Base-by-base conservation (phyloP, 2,329 filamentous ascomycete species). In the Myrmaecium sp. region DNA sequence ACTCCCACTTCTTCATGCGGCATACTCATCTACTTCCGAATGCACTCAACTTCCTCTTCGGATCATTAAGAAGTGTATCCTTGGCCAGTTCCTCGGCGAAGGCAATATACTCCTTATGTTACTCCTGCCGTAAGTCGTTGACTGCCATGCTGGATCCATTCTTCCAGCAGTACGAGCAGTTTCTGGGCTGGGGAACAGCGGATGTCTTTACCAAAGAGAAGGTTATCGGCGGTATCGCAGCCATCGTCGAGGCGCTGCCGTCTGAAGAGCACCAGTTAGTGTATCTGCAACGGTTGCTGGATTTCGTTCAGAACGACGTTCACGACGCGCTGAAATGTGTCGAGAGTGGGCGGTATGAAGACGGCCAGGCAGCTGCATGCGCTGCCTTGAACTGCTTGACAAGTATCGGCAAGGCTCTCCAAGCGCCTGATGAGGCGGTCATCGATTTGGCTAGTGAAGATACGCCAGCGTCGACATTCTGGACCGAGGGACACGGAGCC, bases 1-100 rank as follows among this genome's bases (percentile, higher is more conserved):
- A 81, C 42, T 70, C 76, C 4, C 68, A 74, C 28, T 89, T 80
- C 50, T 86, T 91, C 46, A 66, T 78, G 39, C 64, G 71, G 13
- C 70, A 80, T 41, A 58, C 70, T 2, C 60, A 66, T 17, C 68
- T 70, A 33, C 60, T 91, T 1, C 74, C 78, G 1, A 58, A 70
- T 21, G 75, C 75, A 2, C 57, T 91, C 14, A 77, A 74, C 25
- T 69, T 86, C 23, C 61, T 89, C 1, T 84, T 91, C 43, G 64
- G 62, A 17, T 71, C 76, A 5, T 58, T 86, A 4, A 62, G 65
- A 11, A 69, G 75, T 17, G 54, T 64, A 2, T 53, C 62, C 4
- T 58, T 84, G 23, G 70, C 73, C 6, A 58, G 63, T n/a, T 62
- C 68, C 25, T 76, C 80, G 3, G 78, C 80, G 2, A 76, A 71